Percentiles rank a stretch among this genome's conserved stretches.
Conservation (phyloP, 208 protist genomes). For the Crithidia fasciculata region DNA sequence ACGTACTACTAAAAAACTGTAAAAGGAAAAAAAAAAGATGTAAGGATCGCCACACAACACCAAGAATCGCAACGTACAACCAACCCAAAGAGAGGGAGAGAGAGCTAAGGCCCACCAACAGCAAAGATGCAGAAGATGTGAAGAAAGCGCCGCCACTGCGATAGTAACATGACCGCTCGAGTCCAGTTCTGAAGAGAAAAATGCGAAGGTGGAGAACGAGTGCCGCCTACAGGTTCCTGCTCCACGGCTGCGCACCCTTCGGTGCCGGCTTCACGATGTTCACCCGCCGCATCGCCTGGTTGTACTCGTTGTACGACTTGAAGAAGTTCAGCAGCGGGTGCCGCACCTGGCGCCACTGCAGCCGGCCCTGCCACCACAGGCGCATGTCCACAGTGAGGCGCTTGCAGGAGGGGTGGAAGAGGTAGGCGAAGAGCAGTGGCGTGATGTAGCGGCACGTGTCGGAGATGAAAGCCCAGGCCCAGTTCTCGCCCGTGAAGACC, state of each 20-base stretch:
- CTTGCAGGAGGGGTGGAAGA: slow-evolving; percentile 81
- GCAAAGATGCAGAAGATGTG: no score
- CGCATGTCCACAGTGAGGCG: slow-evolving; percentile 69
- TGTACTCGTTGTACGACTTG: slow-evolving; percentile 87
- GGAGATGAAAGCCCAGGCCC: slow-evolving; percentile 89
- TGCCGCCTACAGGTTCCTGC: slow-evolving; percentile 57
- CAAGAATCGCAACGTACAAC: no score
- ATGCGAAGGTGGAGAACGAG: background rate
- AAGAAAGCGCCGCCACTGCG: no score
- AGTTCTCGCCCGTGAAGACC: slow-evolving; percentile 88
- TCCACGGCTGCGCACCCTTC: slow-evolving; percentile 78
- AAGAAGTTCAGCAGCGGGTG: slow-evolving; percentile 91
- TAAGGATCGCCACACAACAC: no score
- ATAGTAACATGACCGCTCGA: no score
- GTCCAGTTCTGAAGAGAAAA: background rate
- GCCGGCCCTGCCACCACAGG: slow-evolving; percentile 68
- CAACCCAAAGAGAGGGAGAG: no score
- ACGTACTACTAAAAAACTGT: no score
- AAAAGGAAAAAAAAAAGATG: no score
- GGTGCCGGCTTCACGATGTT: slow-evolving; percentile 79
- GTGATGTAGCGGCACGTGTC: slow-evolving; percentile 85
- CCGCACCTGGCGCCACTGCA: slow-evolving; percentile 78
- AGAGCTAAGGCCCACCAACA: no score
- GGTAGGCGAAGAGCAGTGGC: slow-evolving; percentile 63
- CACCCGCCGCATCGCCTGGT: slow-evolving; percentile 73